A percentile compares a stretch with the other conserved stretches of the same genome.
Conservation (phyloP, 1,139 yeast species). For the Eremothecium gossypii region DNA sequence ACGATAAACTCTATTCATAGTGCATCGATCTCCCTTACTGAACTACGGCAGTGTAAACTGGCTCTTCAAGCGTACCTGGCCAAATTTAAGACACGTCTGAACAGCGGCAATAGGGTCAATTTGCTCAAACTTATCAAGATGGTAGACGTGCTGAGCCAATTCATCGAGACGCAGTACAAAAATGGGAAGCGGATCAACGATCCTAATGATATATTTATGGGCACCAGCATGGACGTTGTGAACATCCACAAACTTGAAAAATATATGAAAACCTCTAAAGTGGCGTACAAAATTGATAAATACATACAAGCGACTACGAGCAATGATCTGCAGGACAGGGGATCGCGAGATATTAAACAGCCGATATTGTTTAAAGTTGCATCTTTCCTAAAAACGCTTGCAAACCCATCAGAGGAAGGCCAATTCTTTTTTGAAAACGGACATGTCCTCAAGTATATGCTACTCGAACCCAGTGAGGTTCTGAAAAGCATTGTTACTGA, state of each 20-base stretch:
- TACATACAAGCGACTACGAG: constrained; percentile 39
- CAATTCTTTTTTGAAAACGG: constrained; percentile 51
- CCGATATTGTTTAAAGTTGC: constrained; percentile 63
- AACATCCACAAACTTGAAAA: constrained; percentile 61
- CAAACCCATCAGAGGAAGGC: constrained; percentile 78
- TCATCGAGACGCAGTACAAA: constrained; percentile 32
- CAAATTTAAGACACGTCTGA: constrained; percentile 55
- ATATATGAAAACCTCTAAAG: constrained; percentile 58
- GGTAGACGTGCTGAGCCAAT: constrained; percentile 43
- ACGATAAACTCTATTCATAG: constrained; percentile 67
- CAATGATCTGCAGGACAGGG: not conserved
- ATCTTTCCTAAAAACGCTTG: constrained; percentile 53
- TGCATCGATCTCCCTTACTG: constrained; percentile 42
- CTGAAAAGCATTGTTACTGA: constrained; percentile 59
- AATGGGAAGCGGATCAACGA: constrained; percentile 46
- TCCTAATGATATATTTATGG: constrained; percentile 43
- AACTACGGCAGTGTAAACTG: constrained; percentile 35
- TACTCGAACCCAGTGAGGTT: constrained; percentile 70
- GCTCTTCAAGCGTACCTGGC: constrained; percentile 45
- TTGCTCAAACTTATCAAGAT: constrained; percentile 55
- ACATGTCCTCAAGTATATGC: constrained; percentile 50
- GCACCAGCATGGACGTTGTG: constrained; percentile 58
- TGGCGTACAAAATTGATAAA: constrained; percentile 76
- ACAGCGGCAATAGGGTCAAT: constrained; percentile 66
- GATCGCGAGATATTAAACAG: constrained; percentile 12